Base-by-base conservation (phyloP, 2,329 filamentous ascomycete genomes). In the Talaromyces sp. region DNA sequence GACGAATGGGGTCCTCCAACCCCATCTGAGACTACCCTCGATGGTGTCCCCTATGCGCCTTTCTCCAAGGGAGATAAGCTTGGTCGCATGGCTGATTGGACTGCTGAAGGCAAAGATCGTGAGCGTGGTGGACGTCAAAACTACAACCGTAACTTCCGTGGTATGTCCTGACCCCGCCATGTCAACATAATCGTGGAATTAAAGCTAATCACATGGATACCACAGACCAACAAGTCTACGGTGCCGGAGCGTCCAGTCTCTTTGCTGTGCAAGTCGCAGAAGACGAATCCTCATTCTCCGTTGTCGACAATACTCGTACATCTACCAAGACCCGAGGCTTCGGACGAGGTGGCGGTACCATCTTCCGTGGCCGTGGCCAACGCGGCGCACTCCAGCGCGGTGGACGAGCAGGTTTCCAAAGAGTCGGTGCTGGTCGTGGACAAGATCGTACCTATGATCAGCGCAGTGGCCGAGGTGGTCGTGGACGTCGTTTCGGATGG, bases 51-150 rank as follows among this genome's bases (percentile, higher is more conserved):
- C 45, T 99, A 97, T 80, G 95, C 95, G 73, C 95, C 95, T 67
- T 99, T 95, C 85, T 97, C 93, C 71, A 99, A 99, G 82, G 93
- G 92, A 78, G 95, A 99, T 84, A 98, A 97, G 86, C 85, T 99
- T 67, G 95, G 95, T 75, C 93, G 95, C 79, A 98, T 99, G 93
- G 95, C 95, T 67, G 95, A 99, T 84, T 99, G 95, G 95, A 96
- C 93, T 19, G 77, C 88, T 57, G 95, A 97, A 77, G 64, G 64
- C 41, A 97, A 97, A 82, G 86, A 88, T 71, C 75, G 77, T 71
- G 83, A 85, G 67, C 84, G 93, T 74, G 90, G 90, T 71, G 91
- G 92, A 68, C 85, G 94, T 77, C 89, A 91, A 79, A 91, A 95
- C 77, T 98, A 96, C 80, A 93, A 94, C 80, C 87, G 94, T 72